phyloP scores from a whole-genome alignment of 768 basidiomycete genomes.

The Coprinellus micaceus region DNA sequence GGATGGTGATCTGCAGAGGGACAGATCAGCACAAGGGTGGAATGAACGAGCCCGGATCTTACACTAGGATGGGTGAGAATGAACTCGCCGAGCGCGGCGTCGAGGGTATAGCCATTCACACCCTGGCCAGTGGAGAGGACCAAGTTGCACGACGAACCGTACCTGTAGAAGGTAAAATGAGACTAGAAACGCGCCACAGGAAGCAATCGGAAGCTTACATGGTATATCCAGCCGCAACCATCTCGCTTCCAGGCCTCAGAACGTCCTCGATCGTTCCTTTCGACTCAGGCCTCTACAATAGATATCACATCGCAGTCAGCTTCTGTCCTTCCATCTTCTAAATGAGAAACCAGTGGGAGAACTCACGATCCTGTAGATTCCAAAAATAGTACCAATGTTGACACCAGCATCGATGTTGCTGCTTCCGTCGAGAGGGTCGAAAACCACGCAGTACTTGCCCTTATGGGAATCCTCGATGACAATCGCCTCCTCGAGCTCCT shows the following conservation, averaged over 20 bases:
- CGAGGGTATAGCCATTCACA: slow-evolving; percentile 97
- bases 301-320: slow-evolving; percentile 5
- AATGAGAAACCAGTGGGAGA: not conserved
- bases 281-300: slow-evolving; percentile 63
- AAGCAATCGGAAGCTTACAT: slow-evolving; percentile 55
- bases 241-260: slow-evolving; percentile 87
- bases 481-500: slow-evolving; percentile 91
- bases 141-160: slow-evolving; percentile 93
- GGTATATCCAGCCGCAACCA: slow-evolving; percentile 98
- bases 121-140: slow-evolving; percentile 93
- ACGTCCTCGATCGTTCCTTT: slow-evolving; percentile 83
- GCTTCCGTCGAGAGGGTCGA: slow-evolving; percentile 94
- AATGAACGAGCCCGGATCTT: slow-evolving; percentile 6
- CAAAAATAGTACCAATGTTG: slow-evolving; percentile 97
- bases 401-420: slow-evolving; percentile 99
- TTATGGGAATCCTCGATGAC: slow-evolving; percentile 77
- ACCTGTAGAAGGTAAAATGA: slow-evolving; percentile 31
- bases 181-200: not conserved
- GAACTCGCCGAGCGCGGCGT: slow-evolving; percentile 94
- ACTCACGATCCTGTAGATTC: slow-evolving; percentile 88
- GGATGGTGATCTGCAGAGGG: slow-evolving; percentile 75
- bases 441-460: slow-evolving; percentile 96
- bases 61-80: slow-evolving; percentile 97
- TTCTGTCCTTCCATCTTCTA: not conserved
- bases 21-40: slow-evolving; percentile 9